Base-by-base conservation (phyloP, 1,284 basidiomycete genomes). In the Tausonia pullulans region DNA sequence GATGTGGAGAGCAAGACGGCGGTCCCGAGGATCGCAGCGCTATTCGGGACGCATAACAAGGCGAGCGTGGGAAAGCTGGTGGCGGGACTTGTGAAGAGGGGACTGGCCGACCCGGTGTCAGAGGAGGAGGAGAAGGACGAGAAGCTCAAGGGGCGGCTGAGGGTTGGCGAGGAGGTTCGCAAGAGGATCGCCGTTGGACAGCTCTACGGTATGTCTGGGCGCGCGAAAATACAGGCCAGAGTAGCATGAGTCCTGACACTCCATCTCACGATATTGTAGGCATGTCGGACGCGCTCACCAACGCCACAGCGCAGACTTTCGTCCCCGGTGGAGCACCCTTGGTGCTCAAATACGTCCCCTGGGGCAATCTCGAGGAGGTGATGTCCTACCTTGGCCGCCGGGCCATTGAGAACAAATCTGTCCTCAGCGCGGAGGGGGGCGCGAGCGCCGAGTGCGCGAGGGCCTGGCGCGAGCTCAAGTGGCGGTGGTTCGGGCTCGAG, bases 11-110 rank as follows among this genome's bases (percentile, higher is more conserved):
- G 82, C 11, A 72, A 71, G 63, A 64, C 7, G 43, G 55, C 2
- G 58, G 49, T 48, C 63, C 81, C 82, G 4, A 77, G 76, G 5
- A 75, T 93, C 11, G 86, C 83, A 1, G 83, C 90, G 46, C 76
- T 93, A 2, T 93, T 94, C 69, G 92, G 88, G 2, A 90, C 91
- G 40, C 92, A 95, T 72, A 95, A 95, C 72, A 82, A 83, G 79
- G 77, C 78, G 48, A 87, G 84, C 63, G 83, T 82, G 65, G 76
- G 81, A 46, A 72, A 82, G 63, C 81, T 93, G 59, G 72, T 90
- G 40, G 78, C 81, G 11, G 81, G 82, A 68, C 78, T 94, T 61
- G 80, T 84, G 1, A 70, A 74, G 52, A 77, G 77, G 10, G 84
- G 84, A 5, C 74, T 92, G 61, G 88, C 83, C 1, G 57, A 14